These are phyloP conservation scores for Crithidia mellificae DNA, from an alignment of 208 protist species.

Conservation along the genomic window DNA sequence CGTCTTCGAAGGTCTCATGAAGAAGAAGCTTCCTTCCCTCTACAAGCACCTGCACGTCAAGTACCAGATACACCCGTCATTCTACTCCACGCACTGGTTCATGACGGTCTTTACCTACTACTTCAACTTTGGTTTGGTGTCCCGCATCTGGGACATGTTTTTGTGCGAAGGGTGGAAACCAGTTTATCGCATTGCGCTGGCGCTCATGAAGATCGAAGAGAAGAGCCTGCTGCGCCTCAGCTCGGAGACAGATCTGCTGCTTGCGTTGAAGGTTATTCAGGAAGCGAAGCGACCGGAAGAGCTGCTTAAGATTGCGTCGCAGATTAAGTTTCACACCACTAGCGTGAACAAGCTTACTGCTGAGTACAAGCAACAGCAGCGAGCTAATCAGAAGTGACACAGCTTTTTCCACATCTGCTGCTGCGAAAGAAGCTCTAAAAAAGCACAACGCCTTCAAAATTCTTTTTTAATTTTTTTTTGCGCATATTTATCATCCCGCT, in stretches of 20 bases:
- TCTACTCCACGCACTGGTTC: slow-evolving; percentile 94
- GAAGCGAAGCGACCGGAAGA: slow-evolving; percentile 79
- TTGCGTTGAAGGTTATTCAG: slow-evolving; percentile 78
- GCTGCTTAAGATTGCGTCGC: too few species aligned
- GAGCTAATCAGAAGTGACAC: too few species aligned
- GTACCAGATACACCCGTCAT: slow-evolving; percentile 75
- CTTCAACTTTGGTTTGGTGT: slow-evolving; percentile 84
- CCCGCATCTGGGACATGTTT: slow-evolving; percentile 93
- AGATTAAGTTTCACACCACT: too few species aligned
- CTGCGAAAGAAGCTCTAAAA: too few species aligned
- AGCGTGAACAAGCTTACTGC: too few species aligned
- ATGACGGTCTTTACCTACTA: slow-evolving; percentile 91
- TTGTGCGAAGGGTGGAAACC: slow-evolving; percentile 93
- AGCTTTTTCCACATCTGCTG: too few species aligned
- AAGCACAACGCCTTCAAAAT: too few species aligned
- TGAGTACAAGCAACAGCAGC: too few species aligned
- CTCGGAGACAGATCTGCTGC: slow-evolving; percentile 81
- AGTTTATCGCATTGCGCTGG: slow-evolving; percentile 86
- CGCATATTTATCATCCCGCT: too few species aligned
- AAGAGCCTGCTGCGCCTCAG: slow-evolving; percentile 58
- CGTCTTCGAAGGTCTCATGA: slow-evolving; percentile 81
- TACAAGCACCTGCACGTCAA: slow-evolving; percentile 70
- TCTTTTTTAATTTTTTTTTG: too few species aligned
- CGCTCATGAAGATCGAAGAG: slow-evolving; percentile 90
- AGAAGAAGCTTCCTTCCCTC: slow-evolving; percentile 67